Evolutionary conservation across 495 filamentous ascomycete species (phyloP).

Genomic region (Podospora anserina): DNA sequence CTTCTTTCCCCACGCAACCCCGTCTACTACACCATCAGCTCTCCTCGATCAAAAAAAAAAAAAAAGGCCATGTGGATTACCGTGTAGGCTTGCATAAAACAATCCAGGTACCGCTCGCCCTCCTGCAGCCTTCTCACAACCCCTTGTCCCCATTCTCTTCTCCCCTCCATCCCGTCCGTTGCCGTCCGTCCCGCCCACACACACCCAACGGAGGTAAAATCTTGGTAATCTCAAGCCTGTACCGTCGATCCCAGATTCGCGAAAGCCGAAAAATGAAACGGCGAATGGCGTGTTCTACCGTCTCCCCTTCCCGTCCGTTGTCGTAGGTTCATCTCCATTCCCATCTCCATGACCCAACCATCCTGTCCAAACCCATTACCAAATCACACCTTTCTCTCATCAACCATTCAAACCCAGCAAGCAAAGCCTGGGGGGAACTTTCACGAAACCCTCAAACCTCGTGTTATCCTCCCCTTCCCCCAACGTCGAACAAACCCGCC

Average conservation of each 20-base stretch:
- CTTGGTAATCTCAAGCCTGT: neutral
- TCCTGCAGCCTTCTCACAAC: neutral
- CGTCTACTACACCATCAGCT: neutral
- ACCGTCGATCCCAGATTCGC: slow-evolving; percentile 16
- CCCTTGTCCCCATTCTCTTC: slow-evolving; percentile 1
- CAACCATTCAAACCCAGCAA: neutral
- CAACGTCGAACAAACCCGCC: neutral
- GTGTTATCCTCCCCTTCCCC: neutral
- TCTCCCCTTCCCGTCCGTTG: neutral
- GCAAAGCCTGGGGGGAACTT: neutral
- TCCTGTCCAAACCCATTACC: neutral
- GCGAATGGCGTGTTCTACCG: slow-evolving; percentile 1
- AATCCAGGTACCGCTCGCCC: neutral
- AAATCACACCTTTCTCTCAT: neutral
- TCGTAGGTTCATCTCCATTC: slow-evolving; percentile 1
- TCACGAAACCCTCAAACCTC: neutral
- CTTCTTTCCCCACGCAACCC: neutral
- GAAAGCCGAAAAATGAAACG: slow-evolving; percentile 8
- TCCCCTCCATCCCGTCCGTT: neutral
- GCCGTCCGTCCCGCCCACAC: neutral
- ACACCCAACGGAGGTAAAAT: slow-evolving; percentile 5
- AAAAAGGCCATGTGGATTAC: slow-evolving; percentile 14
- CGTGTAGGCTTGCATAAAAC: slow-evolving; percentile 12
- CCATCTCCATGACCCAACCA: neutral
- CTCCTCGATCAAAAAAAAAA: neutral